Evolutionary conservation across 1,139 yeast genomes (phyloP).

Genomic region (Debaryomyces singareniensis): DNA sequence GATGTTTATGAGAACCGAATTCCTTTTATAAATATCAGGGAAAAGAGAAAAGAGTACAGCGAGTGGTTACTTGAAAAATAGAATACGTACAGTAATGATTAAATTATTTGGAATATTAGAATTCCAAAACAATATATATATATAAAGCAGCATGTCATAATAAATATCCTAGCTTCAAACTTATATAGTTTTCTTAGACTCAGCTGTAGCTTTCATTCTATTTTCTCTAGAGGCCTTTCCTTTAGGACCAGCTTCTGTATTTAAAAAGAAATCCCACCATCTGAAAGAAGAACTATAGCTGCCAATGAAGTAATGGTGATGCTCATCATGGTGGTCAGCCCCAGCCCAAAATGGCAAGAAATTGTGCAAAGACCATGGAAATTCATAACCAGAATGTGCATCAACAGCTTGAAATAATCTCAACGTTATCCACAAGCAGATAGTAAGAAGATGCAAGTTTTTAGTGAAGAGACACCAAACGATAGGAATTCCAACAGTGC

Average conservation of each 20-base stretch:
- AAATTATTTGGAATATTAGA: background rate
- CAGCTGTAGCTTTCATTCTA: constrained; percentile 20
- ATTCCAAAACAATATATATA: too few species aligned
- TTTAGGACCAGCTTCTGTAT: constrained; percentile 40
- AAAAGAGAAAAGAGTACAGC: constrained; percentile 34
- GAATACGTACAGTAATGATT: background rate
- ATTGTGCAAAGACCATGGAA: constrained; percentile 44
- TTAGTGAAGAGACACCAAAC: constrained; percentile 31
- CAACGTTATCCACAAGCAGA: constrained; percentile 36
- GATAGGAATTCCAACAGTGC: constrained; percentile 44
- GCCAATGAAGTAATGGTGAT: constrained; percentile 42
- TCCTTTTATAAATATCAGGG: constrained; percentile 37
- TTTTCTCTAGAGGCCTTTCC: constrained; percentile 34
- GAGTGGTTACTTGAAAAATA: constrained; percentile 24
- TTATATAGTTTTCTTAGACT: constrained; percentile 4
- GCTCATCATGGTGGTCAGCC: constrained; percentile 45
- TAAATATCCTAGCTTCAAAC: background rate
- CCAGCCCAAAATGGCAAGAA: constrained; percentile 47
- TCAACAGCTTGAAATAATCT: constrained; percentile 45
- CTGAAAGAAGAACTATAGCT: constrained; percentile 41
- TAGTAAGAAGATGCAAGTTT: constrained; percentile 38
- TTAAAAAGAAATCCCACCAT: constrained; percentile 40
- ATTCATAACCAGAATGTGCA: constrained; percentile 44
- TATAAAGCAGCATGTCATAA: too few species aligned
- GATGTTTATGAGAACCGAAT: constrained; percentile 37